phyloP scores from a whole-genome alignment of 2,329 filamentous ascomycete species.

The Fusarium falciforme region DNA sequence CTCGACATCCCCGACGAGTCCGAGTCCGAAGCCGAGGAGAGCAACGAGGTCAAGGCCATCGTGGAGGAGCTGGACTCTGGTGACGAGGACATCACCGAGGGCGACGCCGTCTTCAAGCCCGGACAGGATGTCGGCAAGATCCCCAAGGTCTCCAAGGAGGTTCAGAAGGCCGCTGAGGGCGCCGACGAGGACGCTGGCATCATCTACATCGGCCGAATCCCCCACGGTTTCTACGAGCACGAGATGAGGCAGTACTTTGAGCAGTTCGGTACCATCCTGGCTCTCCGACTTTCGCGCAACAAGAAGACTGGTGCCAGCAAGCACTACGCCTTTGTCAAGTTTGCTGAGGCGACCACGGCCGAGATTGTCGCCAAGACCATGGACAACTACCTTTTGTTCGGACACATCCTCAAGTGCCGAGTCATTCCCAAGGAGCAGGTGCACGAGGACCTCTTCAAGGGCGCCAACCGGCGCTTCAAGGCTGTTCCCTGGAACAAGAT shows the following conservation, averaged over 20 bases:
- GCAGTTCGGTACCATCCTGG: constrained; percentile 88
- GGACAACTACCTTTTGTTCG: constrained; percentile 97
- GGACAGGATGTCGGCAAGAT: constrained; percentile 64
- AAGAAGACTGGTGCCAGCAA: constrained; percentile 90
- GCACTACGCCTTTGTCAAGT: constrained; percentile 96
- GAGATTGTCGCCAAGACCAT: constrained; percentile 95
- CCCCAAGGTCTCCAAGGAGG: constrained; percentile 59
- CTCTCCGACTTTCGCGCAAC: constrained; percentile 87
- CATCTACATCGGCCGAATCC: constrained; percentile 90
- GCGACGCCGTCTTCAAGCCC: constrained; percentile 54
- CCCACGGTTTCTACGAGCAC: constrained; percentile 95
- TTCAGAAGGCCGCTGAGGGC: constrained; percentile 56
- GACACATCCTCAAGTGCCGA: constrained; percentile 91
- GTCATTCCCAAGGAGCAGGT: constrained; percentile 80
- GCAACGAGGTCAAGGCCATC: constrained; percentile 57
- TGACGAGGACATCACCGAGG: constrained; percentile 55
- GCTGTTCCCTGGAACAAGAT: constrained; percentile 88
- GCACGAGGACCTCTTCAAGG: constrained; percentile 87
- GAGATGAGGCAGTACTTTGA: constrained; percentile 94
- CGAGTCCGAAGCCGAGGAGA: constrained; percentile 54
- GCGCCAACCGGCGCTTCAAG: constrained; percentile 91
- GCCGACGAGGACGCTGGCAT: constrained; percentile 74
- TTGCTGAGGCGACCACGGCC: constrained; percentile 80
- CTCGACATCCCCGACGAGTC: constrained; percentile 48
- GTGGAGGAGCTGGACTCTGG: constrained; percentile 59